A percentile compares a stretch with the other conserved stretches of the same genome.
phyloP scores from a whole-genome alignment of 805 yeast species.

The Saccharomycopsis olivae region DNA sequence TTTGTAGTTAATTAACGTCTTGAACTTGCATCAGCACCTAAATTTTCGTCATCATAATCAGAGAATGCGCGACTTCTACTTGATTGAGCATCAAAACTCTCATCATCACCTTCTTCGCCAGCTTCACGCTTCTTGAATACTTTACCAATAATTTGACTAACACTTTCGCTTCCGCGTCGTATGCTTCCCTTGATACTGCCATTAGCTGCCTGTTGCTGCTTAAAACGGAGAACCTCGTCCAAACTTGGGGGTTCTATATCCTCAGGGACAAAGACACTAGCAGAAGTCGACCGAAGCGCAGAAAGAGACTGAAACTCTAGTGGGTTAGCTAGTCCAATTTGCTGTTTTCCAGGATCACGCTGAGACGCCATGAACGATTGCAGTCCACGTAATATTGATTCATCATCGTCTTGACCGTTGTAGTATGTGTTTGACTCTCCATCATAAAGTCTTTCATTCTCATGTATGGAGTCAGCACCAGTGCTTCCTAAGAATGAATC shows the following conservation, averaged over 20 bases:
- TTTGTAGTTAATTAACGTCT: not conserved
- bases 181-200: constrained; percentile 29
- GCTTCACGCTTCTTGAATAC: constrained; percentile 20
- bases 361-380: constrained; percentile 12
- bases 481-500: constrained; percentile 19
- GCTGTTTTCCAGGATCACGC: constrained; percentile 11
- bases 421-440: not conserved
- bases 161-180: constrained; percentile 34
- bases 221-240: constrained; percentile 27
- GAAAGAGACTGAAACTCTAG: constrained; percentile 26
- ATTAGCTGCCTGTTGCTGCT: constrained; percentile 23
- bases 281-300: constrained; percentile 22
- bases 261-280: constrained; percentile 14
- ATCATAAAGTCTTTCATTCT: constrained; percentile 8
- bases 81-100: constrained; percentile 1
- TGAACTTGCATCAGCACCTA: not conserved
- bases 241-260: constrained; percentile 30
- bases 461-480: constrained; percentile 6
- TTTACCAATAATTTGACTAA: constrained; percentile 27
- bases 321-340: no score
- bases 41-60: constrained; percentile 1
- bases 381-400: constrained; percentile 10
- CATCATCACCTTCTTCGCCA: constrained; percentile 9
- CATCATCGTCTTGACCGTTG: constrained; percentile 8
- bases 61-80: not conserved